Conservation (phyloP, 78 protist species). For the Dictyostelium firmibasis region DNA sequence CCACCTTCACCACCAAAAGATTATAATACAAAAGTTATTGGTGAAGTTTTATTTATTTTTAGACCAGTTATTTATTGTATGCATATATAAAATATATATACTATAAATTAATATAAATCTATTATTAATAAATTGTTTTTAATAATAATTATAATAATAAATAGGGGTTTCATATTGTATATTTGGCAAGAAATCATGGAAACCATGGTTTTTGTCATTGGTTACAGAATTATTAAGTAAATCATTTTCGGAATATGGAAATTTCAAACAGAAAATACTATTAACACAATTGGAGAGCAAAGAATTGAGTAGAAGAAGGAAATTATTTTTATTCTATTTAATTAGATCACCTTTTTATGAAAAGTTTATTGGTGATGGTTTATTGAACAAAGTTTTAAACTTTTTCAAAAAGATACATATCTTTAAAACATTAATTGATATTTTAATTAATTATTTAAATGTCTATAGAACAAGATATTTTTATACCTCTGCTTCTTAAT, state of each 20-base stretch:
- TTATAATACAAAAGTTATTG: constrained; percentile 22
- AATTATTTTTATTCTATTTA: constrained; percentile 17
- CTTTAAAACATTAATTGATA: constrained; percentile 43
- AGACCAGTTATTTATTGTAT: constrained; percentile 44
- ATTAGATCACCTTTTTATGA: constrained; percentile 68
- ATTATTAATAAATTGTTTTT: too few species aligned
- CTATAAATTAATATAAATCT: not conserved
- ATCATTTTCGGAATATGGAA: constrained; percentile 42
- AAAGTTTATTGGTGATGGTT: constrained; percentile 73
- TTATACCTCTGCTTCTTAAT: constrained; percentile 71
- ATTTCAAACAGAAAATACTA: not conserved
- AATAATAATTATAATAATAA: not conserved
- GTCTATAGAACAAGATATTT: constrained; percentile 70
- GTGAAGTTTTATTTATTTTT: constrained; percentile 52
- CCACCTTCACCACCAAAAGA: constrained; percentile 67
- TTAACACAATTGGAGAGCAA: not conserved
- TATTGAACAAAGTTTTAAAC: constrained; percentile 20
- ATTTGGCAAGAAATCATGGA: constrained; percentile 67
- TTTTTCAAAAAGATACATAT: constrained; percentile 60
- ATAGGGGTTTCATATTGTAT: constrained; percentile 33
- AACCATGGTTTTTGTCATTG: constrained; percentile 68
- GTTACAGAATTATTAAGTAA: constrained; percentile 7
- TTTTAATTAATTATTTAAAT: constrained; percentile 34
- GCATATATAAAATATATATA: not conserved
- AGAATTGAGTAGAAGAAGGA: constrained; percentile 38